Evolutionary conservation across 345 rosid genomes (phyloP), one percentile per base, ranked within the genome.

Genomic region (Moringa oleifera): DNA sequence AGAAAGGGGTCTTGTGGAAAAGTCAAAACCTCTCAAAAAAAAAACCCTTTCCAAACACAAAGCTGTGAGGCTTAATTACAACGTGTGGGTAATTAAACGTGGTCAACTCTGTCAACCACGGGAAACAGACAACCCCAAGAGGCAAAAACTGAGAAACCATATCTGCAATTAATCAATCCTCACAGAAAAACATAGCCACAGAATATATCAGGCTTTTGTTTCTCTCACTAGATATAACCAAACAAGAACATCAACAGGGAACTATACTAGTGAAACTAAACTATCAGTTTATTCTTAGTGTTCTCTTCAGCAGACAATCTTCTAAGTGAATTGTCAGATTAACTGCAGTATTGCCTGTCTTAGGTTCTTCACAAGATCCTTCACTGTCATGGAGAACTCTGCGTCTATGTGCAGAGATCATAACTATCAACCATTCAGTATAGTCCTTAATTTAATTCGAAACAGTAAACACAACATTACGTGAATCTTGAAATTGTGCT

Each of bases 361-460:
- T 21, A 89, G 70, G 58, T 68, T 76, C 51, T 62, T 78, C 61
- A 82, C 80, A 61, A 89, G 75, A 74, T 89, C 92, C 67, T 81
- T 68, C 53, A 72, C 58, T 60, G 67, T 73, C 77, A 68, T 61
- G 25, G 75, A 50, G 57, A 68, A 73, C 31, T 76, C 85, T 20
- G 20, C 65, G 24, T 81, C 89, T 84, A 83, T 82, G 96, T 91
- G 86, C 82, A 41, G 17, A 15, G 12, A 3, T 2, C 8, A 28
- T 2, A 28, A n/a, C n/a, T 28, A 28, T 28, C 33, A 28, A 28
- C 33, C 8, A 28, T 28, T 8, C 3, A 3, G 33, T 28, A 28
- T 8, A 28, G 5, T 28, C 8, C 33, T 28, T 28, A 81, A n/a
- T 21, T 53, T 22, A 7, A 15, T 53, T 16, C 6, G 7, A 20